These are phyloP conservation scores for Spergularia marina DNA, from an alignment of 148 eudicot genomes.

Conservation along the genomic window DNA sequence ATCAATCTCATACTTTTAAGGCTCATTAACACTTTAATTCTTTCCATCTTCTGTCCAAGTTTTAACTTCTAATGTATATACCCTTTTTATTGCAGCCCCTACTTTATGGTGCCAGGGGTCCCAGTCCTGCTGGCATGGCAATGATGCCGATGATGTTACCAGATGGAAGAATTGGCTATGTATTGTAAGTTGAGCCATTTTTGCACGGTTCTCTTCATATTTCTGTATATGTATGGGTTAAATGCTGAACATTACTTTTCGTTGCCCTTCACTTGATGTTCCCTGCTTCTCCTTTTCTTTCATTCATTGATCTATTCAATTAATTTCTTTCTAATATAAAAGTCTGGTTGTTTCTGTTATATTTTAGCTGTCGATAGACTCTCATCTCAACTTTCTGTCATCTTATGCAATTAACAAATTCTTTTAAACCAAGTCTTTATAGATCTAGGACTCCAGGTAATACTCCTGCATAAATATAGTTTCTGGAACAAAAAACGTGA, in stretches of 20 bases:
- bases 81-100: conserved; percentile 52
- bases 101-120: conserved; percentile 69
- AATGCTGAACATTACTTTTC: neutral
- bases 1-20: neutral
- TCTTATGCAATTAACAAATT: neutral
- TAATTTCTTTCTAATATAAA: too few relatives aligned
- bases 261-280: neutral
- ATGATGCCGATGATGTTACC: conserved; percentile 99
- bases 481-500: neutral
- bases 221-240: too few relatives aligned
- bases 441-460: neutral
- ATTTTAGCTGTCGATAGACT: too few relatives aligned
- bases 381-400: neutral
- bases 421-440: neutral
- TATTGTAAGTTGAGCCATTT: conserved; percentile 58
- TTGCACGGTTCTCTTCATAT: neutral
- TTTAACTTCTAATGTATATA: neutral
- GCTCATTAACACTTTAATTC: neutral
- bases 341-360: too few relatives aligned
- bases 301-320: neutral
- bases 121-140: conserved; percentile 66
- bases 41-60: neutral
- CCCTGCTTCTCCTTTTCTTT: neutral
- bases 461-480: neutral
- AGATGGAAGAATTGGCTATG: conserved; percentile 93